These are phyloP conservation scores for Pseudoscleropodium purum DNA, from an alignment of 225 moss, liverwort and hornwort species.

Conservation along the genomic window DNA sequence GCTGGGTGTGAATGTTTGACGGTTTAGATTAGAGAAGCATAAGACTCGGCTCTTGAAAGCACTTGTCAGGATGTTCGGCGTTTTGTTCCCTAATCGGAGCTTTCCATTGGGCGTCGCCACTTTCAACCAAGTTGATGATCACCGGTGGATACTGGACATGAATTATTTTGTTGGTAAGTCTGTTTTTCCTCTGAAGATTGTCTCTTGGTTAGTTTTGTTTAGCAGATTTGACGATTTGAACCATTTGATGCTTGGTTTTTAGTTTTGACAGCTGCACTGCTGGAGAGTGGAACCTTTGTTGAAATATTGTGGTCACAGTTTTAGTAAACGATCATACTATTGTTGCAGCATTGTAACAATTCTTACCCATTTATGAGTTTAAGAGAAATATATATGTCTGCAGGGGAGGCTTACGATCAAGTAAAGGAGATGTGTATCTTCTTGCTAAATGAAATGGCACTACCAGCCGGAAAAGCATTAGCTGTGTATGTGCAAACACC, in stretches of 20 bases:
- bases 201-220: not conserved
- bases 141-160: constrained; percentile 42
- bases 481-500: constrained; percentile 89
- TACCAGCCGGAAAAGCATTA: constrained; percentile 67
- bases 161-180: constrained; percentile 40
- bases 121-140: constrained; percentile 43
- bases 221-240: not conserved
- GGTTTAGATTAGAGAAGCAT: not conserved
- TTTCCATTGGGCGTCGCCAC: constrained; percentile 33
- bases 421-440: constrained; percentile 93
- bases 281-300: not conserved
- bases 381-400: not conserved
- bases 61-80: constrained; percentile 24
- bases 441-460: constrained; percentile 53
- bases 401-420: constrained; percentile 91
- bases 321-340: not conserved
- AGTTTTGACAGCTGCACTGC: not conserved
- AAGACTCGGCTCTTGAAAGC: not conserved
- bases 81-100: constrained; percentile 36
- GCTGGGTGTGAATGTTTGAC: not conserved
- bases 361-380: not conserved
- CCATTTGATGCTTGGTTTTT: not conserved
- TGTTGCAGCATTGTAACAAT: not conserved
- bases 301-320: not conserved
- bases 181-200: not conserved